Conservation (phyloP, 1,284 basidiomycete genomes). For the Bondarzewia mesenterica region DNA sequence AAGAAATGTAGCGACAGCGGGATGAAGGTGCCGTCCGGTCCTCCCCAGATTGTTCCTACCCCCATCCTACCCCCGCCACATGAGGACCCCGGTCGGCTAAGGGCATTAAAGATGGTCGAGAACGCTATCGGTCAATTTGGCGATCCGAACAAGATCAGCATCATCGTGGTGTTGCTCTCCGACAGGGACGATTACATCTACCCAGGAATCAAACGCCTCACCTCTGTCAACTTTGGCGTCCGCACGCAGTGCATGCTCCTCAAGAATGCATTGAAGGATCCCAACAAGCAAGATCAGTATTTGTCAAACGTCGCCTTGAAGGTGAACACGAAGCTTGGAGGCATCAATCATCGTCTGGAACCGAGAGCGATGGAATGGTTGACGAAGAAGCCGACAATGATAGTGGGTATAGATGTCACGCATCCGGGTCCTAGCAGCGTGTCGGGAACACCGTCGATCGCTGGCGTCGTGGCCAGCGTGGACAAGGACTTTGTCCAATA, state of each 20-base stretch:
- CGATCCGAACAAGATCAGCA: constrained; percentile 27
- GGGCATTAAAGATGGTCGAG: constrained; percentile 33
- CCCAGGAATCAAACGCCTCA: constrained; percentile 66
- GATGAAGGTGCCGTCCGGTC: constrained; percentile 31
- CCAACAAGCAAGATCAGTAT: constrained; percentile 60
- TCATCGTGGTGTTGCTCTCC: constrained; percentile 58
- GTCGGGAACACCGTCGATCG: constrained; percentile 65
- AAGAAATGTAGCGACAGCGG: constrained; percentile 47
- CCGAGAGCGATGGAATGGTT: constrained; percentile 52
- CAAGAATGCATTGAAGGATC: constrained; percentile 44
- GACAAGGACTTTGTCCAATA: constrained; percentile 64
- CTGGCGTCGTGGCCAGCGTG: constrained; percentile 67
- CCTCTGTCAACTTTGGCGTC: constrained; percentile 61
- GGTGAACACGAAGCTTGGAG: constrained; percentile 74
- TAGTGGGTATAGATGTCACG: constrained; percentile 76
- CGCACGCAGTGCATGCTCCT: constrained; percentile 61
- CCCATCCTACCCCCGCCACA: constrained; percentile 19
- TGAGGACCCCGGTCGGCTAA: constrained; percentile 32
- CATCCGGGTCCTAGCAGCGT: constrained; percentile 53
- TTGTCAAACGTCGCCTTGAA: constrained; percentile 61
- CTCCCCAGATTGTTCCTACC: constrained; percentile 31
- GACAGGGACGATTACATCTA: constrained; percentile 62
- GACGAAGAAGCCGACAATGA: constrained; percentile 58
- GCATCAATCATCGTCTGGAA: constrained; percentile 64
- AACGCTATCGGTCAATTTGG: constrained; percentile 27